These are phyloP conservation scores for Saccharomyces cerevisiae DNA, from an alignment of 805 yeast genomes.

Conservation along the genomic window DNA sequence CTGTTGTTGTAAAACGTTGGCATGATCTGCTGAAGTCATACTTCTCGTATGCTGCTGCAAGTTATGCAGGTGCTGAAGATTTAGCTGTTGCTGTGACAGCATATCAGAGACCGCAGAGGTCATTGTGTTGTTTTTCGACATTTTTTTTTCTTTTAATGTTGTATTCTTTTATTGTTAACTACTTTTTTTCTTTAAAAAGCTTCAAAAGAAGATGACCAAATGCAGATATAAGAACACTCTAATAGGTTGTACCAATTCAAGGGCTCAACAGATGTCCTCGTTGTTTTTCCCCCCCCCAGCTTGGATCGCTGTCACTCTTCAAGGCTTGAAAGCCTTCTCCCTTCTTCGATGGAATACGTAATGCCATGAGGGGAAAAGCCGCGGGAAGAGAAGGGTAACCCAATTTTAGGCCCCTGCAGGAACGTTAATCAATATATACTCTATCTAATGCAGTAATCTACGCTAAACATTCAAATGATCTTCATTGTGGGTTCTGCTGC, in stretches of 20 bases:
- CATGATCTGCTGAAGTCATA: slow-evolving; percentile 27
- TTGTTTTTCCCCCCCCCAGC: background rate
- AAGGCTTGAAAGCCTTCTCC: background rate
- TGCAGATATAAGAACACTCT: background rate
- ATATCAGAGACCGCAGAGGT: slow-evolving; percentile 29
- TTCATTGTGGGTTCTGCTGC: background rate
- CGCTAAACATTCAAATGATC: background rate
- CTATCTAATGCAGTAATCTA: background rate
- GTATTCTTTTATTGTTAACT: background rate
- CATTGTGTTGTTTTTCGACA: slow-evolving; percentile 33
- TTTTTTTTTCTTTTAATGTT: slow-evolving; percentile 1
- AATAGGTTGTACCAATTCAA: background rate
- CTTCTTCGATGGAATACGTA: background rate
- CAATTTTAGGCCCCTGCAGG: background rate
- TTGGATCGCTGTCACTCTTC: background rate
- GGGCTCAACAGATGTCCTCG: background rate
- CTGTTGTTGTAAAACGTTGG: slow-evolving; percentile 4
- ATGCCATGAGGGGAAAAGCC: background rate
- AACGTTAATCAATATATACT: background rate
- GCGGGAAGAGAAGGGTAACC: background rate
- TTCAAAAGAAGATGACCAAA: background rate
- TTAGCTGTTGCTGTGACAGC: slow-evolving; percentile 39
- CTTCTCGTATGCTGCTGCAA: slow-evolving; percentile 39
- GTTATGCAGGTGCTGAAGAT: slow-evolving; percentile 39
- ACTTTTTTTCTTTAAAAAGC: background rate